phyloP scores from a whole-genome alignment of 257 asterid genomes.

The Jacaranda mimosifolia region DNA sequence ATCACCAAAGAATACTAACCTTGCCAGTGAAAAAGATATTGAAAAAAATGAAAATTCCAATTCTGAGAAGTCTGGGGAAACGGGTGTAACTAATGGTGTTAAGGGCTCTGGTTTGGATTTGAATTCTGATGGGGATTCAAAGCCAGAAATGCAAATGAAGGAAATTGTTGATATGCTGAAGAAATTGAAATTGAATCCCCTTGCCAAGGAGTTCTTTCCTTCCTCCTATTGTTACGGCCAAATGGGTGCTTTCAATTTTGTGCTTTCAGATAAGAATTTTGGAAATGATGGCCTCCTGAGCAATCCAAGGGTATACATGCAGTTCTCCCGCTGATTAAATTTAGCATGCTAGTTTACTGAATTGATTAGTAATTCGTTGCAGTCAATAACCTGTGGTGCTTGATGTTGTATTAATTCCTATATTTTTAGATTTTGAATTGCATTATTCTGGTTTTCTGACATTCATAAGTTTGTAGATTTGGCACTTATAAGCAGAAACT shows the following conservation, averaged over 20 bases:
- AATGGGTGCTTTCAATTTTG: conserved; percentile 55
- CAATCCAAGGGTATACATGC: conserved; percentile 72
- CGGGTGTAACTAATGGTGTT: conserved; percentile 37
- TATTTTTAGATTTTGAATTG: conserved; percentile 22
- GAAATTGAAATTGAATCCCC: conserved; percentile 83
- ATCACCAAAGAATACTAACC: conserved; percentile 48
- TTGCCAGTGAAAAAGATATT: conserved; percentile 26
- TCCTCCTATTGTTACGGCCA: conserved; percentile 69
- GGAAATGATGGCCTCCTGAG: conserved; percentile 63
- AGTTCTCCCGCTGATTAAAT: conserved; percentile 24
- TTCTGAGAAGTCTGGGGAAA: conserved; percentile 42
- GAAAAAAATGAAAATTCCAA: conserved; percentile 48
- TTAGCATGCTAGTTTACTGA: not conserved
- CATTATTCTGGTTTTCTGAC: not conserved
- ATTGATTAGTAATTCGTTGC: conserved; percentile 18
- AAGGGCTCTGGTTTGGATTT: conserved; percentile 55
- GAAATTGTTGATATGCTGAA: conserved; percentile 75
- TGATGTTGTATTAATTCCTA: conserved; percentile 25
- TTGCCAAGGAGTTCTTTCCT: conserved; percentile 92
- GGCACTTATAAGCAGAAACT: not conserved
- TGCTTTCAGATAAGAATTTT: conserved; percentile 50
- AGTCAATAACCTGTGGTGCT: conserved; percentile 20
- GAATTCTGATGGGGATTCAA: conserved; percentile 53
- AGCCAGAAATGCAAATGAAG: conserved; percentile 72
- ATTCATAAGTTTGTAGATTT: conserved; percentile 17